Conservation (phyloP, 441 rosid species). For the Gossypium lobatum region DNA sequence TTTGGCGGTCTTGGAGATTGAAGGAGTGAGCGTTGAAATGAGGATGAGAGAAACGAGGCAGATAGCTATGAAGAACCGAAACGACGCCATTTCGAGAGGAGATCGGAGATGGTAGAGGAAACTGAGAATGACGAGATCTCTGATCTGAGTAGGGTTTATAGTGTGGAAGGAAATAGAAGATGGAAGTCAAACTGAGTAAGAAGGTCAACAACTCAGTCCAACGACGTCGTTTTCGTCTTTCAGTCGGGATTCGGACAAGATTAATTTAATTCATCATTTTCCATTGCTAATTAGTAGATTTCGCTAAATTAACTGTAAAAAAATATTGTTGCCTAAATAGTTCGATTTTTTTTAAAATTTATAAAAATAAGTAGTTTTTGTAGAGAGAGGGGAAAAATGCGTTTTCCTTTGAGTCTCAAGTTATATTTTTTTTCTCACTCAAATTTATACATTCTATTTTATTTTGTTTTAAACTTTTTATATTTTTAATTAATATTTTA, state of each 20-base stretch:
- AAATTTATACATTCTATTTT: no score
- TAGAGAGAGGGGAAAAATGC: no score
- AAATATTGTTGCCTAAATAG: no score
- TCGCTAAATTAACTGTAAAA: not conserved
- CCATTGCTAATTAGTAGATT: not conserved
- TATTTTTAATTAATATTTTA: no score
- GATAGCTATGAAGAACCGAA: conserved; percentile 47
- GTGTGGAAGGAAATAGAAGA: not conserved
- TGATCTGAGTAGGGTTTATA: conserved; percentile 14
- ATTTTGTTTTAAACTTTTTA: no score
- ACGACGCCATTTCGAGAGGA: conserved; percentile 40
- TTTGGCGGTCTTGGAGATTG: conserved; percentile 29
- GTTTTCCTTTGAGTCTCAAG: no score
- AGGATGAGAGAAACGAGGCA: conserved; percentile 54
- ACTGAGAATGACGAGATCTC: conserved; percentile 15
- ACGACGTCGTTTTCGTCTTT: not conserved
- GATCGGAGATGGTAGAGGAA: not conserved
- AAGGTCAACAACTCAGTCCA: not conserved
- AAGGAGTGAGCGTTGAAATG: conserved; percentile 41
- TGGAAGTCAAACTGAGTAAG: not conserved
- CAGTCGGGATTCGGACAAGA: not conserved
- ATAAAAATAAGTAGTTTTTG: no score
- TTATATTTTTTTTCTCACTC: no score
- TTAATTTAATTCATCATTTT: not conserved
- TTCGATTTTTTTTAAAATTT: no score